phyloP scores from a whole-genome alignment of 805 yeast species.

The Torulaspora delbrueckii region DNA sequence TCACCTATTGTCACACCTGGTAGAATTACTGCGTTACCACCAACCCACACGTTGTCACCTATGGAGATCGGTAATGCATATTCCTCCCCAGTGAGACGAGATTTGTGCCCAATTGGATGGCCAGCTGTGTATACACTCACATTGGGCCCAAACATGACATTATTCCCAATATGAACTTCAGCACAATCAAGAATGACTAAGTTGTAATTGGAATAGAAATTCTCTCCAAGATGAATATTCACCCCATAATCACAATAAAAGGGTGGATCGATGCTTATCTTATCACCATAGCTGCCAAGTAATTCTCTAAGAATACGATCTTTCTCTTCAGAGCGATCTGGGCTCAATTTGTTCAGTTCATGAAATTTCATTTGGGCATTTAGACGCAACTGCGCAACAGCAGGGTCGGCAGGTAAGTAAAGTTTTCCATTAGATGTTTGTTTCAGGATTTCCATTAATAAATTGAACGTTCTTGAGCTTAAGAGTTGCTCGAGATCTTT shows the following conservation, averaged over 20 bases:
- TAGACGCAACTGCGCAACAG: background rate
- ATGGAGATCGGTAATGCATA: slow-evolving; percentile 53
- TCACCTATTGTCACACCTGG: slow-evolving; percentile 68
- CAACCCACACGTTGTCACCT: slow-evolving; percentile 67
- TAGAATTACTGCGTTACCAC: slow-evolving; percentile 48
- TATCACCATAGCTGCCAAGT: slow-evolving; percentile 46
- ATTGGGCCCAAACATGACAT: slow-evolving; percentile 60
- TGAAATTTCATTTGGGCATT: background rate
- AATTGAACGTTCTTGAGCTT: too few species aligned
- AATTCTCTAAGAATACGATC: slow-evolving; percentile 27
- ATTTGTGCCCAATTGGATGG: slow-evolving; percentile 53
- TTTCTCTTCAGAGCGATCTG: slow-evolving; percentile 24
- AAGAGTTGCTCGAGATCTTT: too few species aligned
- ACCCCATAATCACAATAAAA: slow-evolving; percentile 62
- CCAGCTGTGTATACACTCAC: slow-evolving; percentile 57
- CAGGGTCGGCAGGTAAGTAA: background rate
- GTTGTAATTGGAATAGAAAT: slow-evolving; percentile 58
- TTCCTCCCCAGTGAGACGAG: slow-evolving; percentile 41
- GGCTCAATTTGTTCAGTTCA: background rate
- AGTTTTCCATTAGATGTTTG: background rate
- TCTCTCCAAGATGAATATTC: slow-evolving; percentile 53
- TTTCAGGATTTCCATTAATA: slow-evolving; percentile 35
- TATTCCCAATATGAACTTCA: slow-evolving; percentile 54
- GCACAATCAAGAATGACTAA: slow-evolving; percentile 52
- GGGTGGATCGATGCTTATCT: slow-evolving; percentile 51